phyloP scores from a whole-genome alignment of 2,329 filamentous ascomycete species.

The Beauveria pseudobassiana region DNA sequence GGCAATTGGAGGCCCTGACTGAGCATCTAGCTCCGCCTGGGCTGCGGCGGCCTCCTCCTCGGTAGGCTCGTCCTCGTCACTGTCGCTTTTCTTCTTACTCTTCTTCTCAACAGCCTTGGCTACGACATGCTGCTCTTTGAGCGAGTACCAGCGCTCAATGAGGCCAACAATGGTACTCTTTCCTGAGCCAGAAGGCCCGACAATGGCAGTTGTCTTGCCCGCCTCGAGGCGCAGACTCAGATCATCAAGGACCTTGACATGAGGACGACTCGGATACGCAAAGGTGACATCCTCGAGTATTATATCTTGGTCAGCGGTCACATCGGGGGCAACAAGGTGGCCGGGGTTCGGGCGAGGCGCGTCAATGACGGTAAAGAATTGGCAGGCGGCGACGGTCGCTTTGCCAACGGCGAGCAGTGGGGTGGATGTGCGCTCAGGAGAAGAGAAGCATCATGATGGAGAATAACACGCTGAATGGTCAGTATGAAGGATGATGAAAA shows the following conservation, averaged over 20 bases:
- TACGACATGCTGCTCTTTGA: constrained; percentile 46
- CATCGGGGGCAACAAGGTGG: constrained; percentile 28
- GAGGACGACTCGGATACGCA: constrained; percentile 60
- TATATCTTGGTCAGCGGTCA: constrained; percentile 32
- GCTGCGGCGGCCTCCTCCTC: constrained; percentile 24
- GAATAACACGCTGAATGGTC: constrained; percentile 37
- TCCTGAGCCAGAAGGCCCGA: constrained; percentile 64
- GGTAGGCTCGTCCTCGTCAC: constrained; percentile 19
- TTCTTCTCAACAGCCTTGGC: constrained; percentile 30
- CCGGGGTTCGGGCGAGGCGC: constrained; percentile 33
- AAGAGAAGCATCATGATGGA: constrained; percentile 52
- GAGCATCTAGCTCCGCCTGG: constrained; percentile 21
- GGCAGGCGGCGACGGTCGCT: constrained; percentile 49
- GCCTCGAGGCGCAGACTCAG: constrained; percentile 51
- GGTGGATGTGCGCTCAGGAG: constrained; percentile 47
- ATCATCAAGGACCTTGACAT: constrained; percentile 55
- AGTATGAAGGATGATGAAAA: background rate
- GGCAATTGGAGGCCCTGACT: constrained; percentile 35
- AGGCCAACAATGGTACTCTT: constrained; percentile 69
- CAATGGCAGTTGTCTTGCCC: constrained; percentile 65
- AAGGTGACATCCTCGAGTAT: constrained; percentile 59
- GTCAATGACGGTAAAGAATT: constrained; percentile 50
- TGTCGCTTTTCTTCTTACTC: constrained; percentile 23
- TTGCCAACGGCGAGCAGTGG: constrained; percentile 52
- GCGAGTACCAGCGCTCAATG: constrained; percentile 64